Percentiles rank a stretch among this genome's conserved stretches.
Conservation (phyloP, 2,329 filamentous ascomycete genomes). For the Knufia petricola region DNA sequence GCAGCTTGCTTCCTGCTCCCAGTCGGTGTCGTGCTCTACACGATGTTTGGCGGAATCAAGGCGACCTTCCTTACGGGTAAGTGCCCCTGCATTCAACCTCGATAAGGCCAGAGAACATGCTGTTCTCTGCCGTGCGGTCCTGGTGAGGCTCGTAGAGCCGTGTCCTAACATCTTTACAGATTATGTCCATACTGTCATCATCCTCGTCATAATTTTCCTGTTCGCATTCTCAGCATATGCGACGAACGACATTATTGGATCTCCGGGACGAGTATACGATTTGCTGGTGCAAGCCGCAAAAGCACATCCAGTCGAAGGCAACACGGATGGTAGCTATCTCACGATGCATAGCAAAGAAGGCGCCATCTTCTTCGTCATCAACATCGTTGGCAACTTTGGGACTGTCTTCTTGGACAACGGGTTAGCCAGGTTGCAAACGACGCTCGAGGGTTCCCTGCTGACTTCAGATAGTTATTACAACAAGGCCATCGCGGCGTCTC, state of each 20-base stretch:
- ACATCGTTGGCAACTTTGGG: constrained; percentile 70
- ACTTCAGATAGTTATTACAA: too few species aligned
- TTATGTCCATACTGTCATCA: constrained; percentile 76
- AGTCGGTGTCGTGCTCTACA: constrained; percentile 72
- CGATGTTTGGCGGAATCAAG: constrained; percentile 62
- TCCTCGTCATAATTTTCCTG: constrained; percentile 68
- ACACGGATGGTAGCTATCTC: constrained; percentile 70
- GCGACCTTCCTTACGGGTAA: too few species aligned
- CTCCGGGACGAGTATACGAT: constrained; percentile 68
- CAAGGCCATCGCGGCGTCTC: too few species aligned
- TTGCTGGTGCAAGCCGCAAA: constrained; percentile 59
- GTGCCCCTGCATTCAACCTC: too few species aligned
- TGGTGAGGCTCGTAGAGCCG: neutral
- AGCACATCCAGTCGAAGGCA: constrained; percentile 66
- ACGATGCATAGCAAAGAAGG: constrained; percentile 78
- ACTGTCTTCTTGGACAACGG: constrained; percentile 78
- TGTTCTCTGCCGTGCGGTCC: too few species aligned
- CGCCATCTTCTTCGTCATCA: constrained; percentile 84
- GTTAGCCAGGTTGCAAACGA: neutral
- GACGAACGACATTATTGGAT: constrained; percentile 61
- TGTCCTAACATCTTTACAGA: constrained; percentile 71
- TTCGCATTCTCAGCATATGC: constrained; percentile 78
- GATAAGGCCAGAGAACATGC: too few species aligned
- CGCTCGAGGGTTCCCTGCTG: too few species aligned
- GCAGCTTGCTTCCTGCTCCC: constrained; percentile 79